Base-by-base conservation (phyloP, 2,329 filamentous ascomycete species). In the Arthrobotrys sinensis region DNA sequence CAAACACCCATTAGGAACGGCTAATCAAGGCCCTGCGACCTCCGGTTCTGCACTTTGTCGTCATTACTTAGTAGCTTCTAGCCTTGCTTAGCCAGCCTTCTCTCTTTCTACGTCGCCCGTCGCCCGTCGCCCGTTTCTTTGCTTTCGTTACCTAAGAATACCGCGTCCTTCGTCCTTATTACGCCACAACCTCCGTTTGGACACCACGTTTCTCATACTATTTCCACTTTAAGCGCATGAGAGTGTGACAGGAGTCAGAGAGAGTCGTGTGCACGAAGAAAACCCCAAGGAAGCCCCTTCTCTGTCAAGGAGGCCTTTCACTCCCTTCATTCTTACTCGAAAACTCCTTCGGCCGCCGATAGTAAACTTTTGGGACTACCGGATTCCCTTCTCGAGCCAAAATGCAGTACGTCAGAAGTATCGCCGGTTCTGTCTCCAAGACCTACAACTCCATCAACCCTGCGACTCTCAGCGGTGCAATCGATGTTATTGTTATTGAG, bases 381-480 rank as follows among this genome's bases (percentile, higher is more conserved):
- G 55, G 32, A 36, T 32, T n/a, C 28, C 46, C 24, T 28, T 24
- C 46, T 14, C 12, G 28, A 28, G 60, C 48, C 55, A 45, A 70
- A 34, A 78, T 78, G 75, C 75, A 78, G 75, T 78, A 78, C 48
- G 75, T 78, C 52, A 71, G 75, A 64, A 97, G 94, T 83, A 90
- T 98, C 82, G 96, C 93, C 85, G 94, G 94, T 84, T 96, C 94
- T 65, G 95, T 99, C 82, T 97, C 94, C 82, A 97, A 96, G 86
- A 95, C 96, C 85, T 99, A 96, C 96, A 99, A 99, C 86, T 97
- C 94, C 28, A 97, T 99, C 88, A 99, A 99, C 85, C 96, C 96
- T 63, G 94, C 96, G 52, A 99, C 96, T 11, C 89, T 99, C 72
- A 97, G 93, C 86, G 96, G 96, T 83, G 96, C 96, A 83, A 98